Evolutionary conservation across 2,329 filamentous ascomycete genomes (phyloP), one percentile per base, ranked within the genome.

Genomic region (Juglanconis juglandina): DNA sequence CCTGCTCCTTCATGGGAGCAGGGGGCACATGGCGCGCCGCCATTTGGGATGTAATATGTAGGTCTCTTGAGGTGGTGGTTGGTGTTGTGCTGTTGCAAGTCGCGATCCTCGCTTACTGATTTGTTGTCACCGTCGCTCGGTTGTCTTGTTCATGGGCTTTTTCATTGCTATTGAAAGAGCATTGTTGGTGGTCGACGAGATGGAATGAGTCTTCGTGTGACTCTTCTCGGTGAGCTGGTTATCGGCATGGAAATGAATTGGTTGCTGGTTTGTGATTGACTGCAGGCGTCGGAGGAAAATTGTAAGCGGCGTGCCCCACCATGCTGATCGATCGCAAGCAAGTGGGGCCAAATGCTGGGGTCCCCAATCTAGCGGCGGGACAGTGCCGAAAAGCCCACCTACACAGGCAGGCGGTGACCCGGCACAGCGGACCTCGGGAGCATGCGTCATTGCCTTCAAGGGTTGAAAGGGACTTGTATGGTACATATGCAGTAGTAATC

Each of bases 1-100:
- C 89, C 83, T 96, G 92, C 79, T 92, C 87, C 82, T 97, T 97
- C 69, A 87, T 73, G 35, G 77, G 13, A 56, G 33, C 37, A 33
- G 74, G 56, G 69, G 46, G 37, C n/a, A 52, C 55, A 34, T 52
- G 55, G 14, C 48, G 69, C 14, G 70, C 64, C 7, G 66, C 63
- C 66, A 67, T 68, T n/a, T 32, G 55, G 52, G 11, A 34, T 1
- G 9, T 14, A n/a, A 10, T 32, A 39, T 4, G 34, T 41, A 14
- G 13, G 24, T 14, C 32, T 10, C 33, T 30, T 37, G 14, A n/a
- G 5, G 9, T 11, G 39, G 8, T 35, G 54, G 46, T 17, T 35
- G 37, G 35, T 49, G 55, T 58, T 13, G 46, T 30, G 32, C 24
- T n/a, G 39, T 42, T 32, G 56, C 24, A 35, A 34, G 5, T 51